Percentiles rank a stretch among this genome's conserved stretches.
Conservation (phyloP, 371 early-diverging fungal species). For the Mucor circinelloides region DNA sequence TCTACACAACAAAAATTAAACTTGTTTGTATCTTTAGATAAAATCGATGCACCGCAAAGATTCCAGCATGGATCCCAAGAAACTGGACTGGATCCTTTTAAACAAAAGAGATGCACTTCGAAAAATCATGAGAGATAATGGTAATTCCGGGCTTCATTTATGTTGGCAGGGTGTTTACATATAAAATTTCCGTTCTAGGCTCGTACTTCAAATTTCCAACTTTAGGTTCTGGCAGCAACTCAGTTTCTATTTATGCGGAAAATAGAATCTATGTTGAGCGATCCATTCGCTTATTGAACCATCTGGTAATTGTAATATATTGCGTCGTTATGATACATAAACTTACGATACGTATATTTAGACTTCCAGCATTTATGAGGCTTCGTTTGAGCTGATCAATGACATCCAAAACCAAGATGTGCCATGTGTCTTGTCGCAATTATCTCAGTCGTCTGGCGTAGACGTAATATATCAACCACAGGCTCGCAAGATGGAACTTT, state of each 20-base stretch:
- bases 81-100: slow-evolving; percentile 79
- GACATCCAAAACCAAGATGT: slow-evolving; percentile 37
- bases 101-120: slow-evolving; percentile 62
- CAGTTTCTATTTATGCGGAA: slow-evolving; percentile 66
- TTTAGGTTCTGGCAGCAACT: slow-evolving; percentile 57
- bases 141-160: slow-evolving; percentile 20
- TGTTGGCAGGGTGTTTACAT: background rate
- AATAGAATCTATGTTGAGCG: slow-evolving; percentile 75
- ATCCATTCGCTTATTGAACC: slow-evolving; percentile 70
- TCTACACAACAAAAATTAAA: background rate
- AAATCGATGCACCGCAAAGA: slow-evolving; percentile 56
- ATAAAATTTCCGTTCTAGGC: slow-evolving; percentile 30
- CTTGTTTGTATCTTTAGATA: slow-evolving; percentile 18
- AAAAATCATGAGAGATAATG: slow-evolving; percentile 80
- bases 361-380: slow-evolving; percentile 61
- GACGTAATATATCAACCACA: slow-evolving; percentile 54
- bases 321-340: background rate
- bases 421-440: slow-evolving; percentile 40
- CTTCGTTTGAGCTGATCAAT: slow-evolving; percentile 55
- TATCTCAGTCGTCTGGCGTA: slow-evolving; percentile 60
- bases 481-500: slow-evolving; percentile 57
- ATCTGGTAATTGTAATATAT: slow-evolving; percentile 52
- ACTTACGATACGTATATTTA: slow-evolving; percentile 12
- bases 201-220: slow-evolving; percentile 66
- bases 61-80: slow-evolving; percentile 51